Percentiles rank a stretch among this genome's conserved stretches.
These are phyloP conservation scores for Taiwanofungus camphoratus DNA, from an alignment of 1,284 basidiomycete species.

Conservation along the genomic window DNA sequence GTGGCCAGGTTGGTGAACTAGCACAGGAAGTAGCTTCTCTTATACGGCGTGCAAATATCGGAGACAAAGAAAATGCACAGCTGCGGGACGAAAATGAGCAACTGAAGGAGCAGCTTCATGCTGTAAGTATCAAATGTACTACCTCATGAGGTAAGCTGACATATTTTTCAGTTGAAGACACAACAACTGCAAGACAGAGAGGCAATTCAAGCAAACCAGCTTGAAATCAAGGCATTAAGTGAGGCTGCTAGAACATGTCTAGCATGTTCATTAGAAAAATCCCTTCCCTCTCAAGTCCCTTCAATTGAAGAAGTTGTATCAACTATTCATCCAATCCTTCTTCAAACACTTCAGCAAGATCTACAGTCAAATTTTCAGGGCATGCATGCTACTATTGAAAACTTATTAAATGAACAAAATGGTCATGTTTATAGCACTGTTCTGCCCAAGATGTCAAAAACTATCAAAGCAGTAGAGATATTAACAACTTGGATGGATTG, in stretches of 20 bases:
- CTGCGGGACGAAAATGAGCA: conserved; percentile 20
- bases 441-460: conserved; percentile 32
- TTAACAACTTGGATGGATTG: conserved; percentile 23
- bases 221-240: conserved; percentile 33
- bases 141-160: background rate
- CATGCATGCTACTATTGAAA: conserved; percentile 32
- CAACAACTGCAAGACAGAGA: conserved; percentile 13
- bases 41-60: conserved; percentile 25
- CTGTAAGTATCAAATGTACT: conserved; percentile 19
- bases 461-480: conserved; percentile 25
- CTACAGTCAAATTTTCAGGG: conserved; percentile 33
- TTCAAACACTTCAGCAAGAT: conserved; percentile 32
- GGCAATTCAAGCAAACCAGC: conserved; percentile 10
- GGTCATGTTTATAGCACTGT: conserved; percentile 33
- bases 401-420: conserved; percentile 32
- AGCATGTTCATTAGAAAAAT: conserved; percentile 23
- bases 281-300: conserved; percentile 24
- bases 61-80: conserved; percentile 23
- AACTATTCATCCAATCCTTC: conserved; percentile 34
- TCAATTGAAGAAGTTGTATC: conserved; percentile 38
- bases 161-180: conserved; percentile 24
- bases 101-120: conserved; percentile 18
- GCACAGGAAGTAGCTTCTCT: conserved; percentile 34
- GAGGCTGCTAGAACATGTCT: conserved; percentile 36
- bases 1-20: conserved; percentile 33